Evolutionary conservation across 2,329 filamentous ascomycete genomes (phyloP).

Genomic region (Fusarium tjaetaba): DNA sequence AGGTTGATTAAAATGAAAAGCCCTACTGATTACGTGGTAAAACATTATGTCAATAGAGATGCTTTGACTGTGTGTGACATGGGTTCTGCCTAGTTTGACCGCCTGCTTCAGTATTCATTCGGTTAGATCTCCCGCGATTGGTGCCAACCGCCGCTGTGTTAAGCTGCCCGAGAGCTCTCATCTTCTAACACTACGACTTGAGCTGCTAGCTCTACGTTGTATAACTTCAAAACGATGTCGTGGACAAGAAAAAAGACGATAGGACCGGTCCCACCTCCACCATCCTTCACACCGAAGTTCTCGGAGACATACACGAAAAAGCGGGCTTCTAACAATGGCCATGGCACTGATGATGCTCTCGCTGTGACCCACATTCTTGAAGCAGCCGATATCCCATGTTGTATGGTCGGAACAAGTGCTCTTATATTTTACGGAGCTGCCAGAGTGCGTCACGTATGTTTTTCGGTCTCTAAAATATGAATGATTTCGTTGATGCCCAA

Average conservation of each 20-base stretch:
- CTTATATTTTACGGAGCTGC: conserved; percentile 7
- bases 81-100: not conserved
- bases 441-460: not conserved
- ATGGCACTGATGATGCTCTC: not conserved
- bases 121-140: not conserved
- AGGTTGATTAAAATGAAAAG: too few species aligned
- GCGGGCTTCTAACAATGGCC: not conserved
- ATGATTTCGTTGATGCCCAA: fast-evolving
- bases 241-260: not conserved
- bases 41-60: too few species aligned
- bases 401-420: not conserved
- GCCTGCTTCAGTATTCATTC: not conserved
- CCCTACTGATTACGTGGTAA: too few species aligned
- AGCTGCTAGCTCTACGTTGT: too few species aligned
- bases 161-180: too few species aligned
- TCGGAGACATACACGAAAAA: not conserved
- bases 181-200: too few species aligned
- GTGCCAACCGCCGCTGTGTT: not conserved
- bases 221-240: not conserved
- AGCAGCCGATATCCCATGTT: not conserved
- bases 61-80: too few species aligned
- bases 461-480: fast-evolving
- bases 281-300: fast-evolving
- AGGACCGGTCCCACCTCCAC: fast-evolving
- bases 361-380: not conserved